These are phyloP conservation scores for Daedaleopsis sinensis DNA, from an alignment of 768 basidiomycete genomes.

Conservation along the genomic window DNA sequence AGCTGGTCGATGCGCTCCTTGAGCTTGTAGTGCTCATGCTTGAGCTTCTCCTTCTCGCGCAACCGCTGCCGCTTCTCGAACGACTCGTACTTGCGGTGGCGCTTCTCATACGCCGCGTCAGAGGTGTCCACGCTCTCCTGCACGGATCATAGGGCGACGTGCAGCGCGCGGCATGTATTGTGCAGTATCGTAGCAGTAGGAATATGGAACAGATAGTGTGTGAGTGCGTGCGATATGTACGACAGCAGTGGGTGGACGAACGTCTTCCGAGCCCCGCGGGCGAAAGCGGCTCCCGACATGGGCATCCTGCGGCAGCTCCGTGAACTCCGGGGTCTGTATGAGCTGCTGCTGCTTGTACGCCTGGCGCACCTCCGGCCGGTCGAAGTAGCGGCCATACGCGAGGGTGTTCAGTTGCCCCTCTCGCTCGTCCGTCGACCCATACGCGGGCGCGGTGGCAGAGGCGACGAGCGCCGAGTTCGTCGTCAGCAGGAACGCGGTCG, in stretches of 20 bases:
- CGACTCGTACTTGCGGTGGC: slow-evolving; percentile 84
- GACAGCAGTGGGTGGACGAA: slow-evolving; percentile 41
- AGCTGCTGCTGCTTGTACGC: slow-evolving; percentile 67
- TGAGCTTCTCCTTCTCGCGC: slow-evolving; percentile 89
- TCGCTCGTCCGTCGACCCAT: slow-evolving; percentile 37
- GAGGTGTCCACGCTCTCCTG: slow-evolving; percentile 70
- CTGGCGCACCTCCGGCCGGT: slow-evolving; percentile 73
- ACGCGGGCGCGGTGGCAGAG: slow-evolving; percentile 19
- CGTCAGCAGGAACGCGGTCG: slow-evolving; percentile 70
- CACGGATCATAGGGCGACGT: neutral
- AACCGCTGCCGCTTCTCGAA: slow-evolving; percentile 85
- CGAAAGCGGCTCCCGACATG: slow-evolving; percentile 71
- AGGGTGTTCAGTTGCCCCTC: slow-evolving; percentile 53
- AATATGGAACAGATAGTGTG: slow-evolving; percentile 4
- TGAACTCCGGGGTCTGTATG: slow-evolving; percentile 81
- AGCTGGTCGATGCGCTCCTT: slow-evolving; percentile 88
- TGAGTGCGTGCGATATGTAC: slow-evolving; percentile 14
- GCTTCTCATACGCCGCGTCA: slow-evolving; percentile 78
- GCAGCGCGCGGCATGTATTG: slow-evolving; percentile 8
- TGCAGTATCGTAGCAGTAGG: slow-evolving; percentile 6
- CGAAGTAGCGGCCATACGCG: slow-evolving; percentile 75
- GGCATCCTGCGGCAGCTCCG: slow-evolving; percentile 48
- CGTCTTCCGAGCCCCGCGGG: slow-evolving; percentile 69
- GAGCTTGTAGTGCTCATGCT: slow-evolving; percentile 90
- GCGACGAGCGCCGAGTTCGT: slow-evolving; percentile 63